These are phyloP conservation scores for Erodium moschatum DNA, from an alignment of 441 rosid genomes.

Conservation along the genomic window DNA sequence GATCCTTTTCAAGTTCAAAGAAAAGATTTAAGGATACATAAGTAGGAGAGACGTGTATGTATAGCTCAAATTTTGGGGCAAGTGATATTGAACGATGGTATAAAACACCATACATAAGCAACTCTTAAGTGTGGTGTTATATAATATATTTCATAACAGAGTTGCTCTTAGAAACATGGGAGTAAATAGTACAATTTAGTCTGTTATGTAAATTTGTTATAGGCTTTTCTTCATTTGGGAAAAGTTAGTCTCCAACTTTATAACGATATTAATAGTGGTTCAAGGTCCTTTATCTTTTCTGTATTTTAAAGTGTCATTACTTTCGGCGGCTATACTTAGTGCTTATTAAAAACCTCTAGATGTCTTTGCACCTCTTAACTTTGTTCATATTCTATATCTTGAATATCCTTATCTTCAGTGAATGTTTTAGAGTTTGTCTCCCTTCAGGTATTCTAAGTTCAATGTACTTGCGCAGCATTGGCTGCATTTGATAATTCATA, in stretches of 20 bases:
- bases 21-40: not conserved
- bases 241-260: not conserved
- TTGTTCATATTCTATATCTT: slow-evolving; percentile 1
- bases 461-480: not conserved
- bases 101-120: not conserved
- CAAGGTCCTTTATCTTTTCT: not conserved
- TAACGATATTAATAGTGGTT: not conserved
- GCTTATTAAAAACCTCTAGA: slow-evolving; percentile 4
- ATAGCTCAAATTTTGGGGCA: not conserved
- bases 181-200: not conserved
- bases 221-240: not conserved
- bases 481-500: slow-evolving; percentile 6
- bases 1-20: not conserved
- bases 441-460: not conserved
- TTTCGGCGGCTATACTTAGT: not conserved
- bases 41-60: not conserved
- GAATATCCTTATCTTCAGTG: not conserved
- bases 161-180: not conserved
- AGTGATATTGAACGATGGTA: slow-evolving; percentile 1
- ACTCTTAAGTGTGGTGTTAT: not conserved
- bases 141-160: not conserved
- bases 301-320: not conserved
- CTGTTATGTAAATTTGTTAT: not conserved
- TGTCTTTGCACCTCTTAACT: not conserved
- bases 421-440: slow-evolving; percentile 1